These are phyloP conservation scores for Zygoascus meyerae DNA, from an alignment of 1,139 yeast species.

Conservation along the genomic window DNA sequence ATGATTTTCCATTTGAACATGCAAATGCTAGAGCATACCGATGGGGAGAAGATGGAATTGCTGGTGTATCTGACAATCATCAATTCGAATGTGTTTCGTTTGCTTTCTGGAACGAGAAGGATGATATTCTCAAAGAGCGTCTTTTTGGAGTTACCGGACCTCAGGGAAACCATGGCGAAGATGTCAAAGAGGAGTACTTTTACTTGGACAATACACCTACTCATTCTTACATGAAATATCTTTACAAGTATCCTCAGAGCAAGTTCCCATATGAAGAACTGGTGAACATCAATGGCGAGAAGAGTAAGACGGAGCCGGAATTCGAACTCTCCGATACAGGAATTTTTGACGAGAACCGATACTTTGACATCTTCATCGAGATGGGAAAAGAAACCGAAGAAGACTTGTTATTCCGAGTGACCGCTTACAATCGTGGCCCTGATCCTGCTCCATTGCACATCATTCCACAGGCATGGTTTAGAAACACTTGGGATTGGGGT, in stretches of 20 bases:
- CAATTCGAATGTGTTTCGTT: constrained; percentile 70
- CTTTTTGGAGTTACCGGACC: constrained; percentile 88
- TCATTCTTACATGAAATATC: constrained; percentile 87
- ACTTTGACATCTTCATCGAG: constrained; percentile 87
- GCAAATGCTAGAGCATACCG: constrained; percentile 79
- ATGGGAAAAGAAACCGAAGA: constrained; percentile 83
- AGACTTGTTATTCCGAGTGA: constrained; percentile 74
- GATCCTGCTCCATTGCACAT: constrained; percentile 85
- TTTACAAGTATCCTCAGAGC: constrained; percentile 86
- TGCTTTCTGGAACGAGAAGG: constrained; percentile 92
- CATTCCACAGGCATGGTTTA: constrained; percentile 76
- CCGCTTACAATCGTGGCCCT: constrained; percentile 82
- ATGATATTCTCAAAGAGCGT: constrained; percentile 79
- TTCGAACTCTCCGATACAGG: constrained; percentile 74
- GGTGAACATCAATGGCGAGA: constrained; percentile 59
- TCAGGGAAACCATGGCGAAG: constrained; percentile 95
- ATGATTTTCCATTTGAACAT: constrained; percentile 82
- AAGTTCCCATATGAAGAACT: constrained; percentile 79
- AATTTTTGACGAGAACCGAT: constrained; percentile 68
- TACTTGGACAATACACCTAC: constrained; percentile 90
- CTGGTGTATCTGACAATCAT: constrained; percentile 85
- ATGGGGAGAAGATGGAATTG: constrained; percentile 97
- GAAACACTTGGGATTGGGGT: constrained; percentile 96
- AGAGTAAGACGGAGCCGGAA: constrained; percentile 62
- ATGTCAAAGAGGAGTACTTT: constrained; percentile 80